These are phyloP conservation scores for Zangia roseola DNA, from an alignment of 768 basidiomycete species.

Conservation along the genomic window DNA sequence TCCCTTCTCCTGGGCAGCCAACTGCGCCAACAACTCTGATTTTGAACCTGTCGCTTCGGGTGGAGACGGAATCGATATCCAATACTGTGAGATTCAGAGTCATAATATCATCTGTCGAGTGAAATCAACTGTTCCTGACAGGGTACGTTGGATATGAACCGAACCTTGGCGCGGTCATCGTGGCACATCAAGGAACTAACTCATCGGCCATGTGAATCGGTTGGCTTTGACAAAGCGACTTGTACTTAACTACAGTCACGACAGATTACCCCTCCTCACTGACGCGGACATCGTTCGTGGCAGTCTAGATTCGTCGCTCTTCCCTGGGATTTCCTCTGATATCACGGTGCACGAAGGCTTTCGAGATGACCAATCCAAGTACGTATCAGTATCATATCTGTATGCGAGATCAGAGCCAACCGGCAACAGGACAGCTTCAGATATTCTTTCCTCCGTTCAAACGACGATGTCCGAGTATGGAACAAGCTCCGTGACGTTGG, in stretches of 20 bases:
- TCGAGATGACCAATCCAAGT: constrained; percentile 42
- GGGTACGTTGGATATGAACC: constrained; percentile 42
- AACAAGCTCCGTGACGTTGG: constrained; percentile 38
- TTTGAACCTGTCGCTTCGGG: constrained; percentile 47
- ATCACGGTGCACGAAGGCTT: constrained; percentile 50
- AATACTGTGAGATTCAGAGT: constrained; percentile 38
- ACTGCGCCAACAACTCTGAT: constrained; percentile 41
- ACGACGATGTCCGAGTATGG: constrained; percentile 34
- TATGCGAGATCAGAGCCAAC: neutral
- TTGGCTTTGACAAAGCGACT: constrained; percentile 35
- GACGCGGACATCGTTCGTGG: constrained; percentile 36
- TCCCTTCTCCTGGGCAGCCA: constrained; percentile 18
- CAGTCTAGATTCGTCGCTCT: constrained; percentile 39
- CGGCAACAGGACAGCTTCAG: constrained; percentile 36
- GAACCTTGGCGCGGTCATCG: constrained; percentile 30
- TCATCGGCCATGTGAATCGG: constrained; percentile 35
- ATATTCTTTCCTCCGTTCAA: constrained; percentile 42
- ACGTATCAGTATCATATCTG: constrained; percentile 4
- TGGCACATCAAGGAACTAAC: constrained; percentile 34
- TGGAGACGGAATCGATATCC: constrained; percentile 39
- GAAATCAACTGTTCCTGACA: neutral
- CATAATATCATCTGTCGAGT: no score
- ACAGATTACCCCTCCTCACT: constrained; percentile 37
- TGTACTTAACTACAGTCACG: constrained; percentile 11
- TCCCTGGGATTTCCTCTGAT: constrained; percentile 42